These are phyloP conservation scores for Tylopilus microsporus DNA, from an alignment of 1,284 basidiomycete species.

Conservation along the genomic window DNA sequence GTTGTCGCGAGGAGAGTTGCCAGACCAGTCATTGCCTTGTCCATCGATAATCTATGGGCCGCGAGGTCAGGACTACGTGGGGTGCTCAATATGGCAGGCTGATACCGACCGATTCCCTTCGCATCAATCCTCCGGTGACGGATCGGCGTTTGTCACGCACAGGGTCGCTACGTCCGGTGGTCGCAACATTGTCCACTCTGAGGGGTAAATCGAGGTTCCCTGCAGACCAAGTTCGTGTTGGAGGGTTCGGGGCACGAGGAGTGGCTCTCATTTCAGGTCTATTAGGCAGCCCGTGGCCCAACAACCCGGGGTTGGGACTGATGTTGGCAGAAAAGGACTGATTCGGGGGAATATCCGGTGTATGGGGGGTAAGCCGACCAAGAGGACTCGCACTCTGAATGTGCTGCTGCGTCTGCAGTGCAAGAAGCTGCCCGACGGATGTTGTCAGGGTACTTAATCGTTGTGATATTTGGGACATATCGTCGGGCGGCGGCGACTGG, in stretches of 20 bases:
- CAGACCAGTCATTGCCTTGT: slow-evolving; percentile 50
- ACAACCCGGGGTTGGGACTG: slow-evolving; percentile 36
- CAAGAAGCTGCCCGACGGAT: slow-evolving; percentile 81
- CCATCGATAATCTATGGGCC: slow-evolving; percentile 44
- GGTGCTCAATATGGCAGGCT: slow-evolving; percentile 28
- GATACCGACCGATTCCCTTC: slow-evolving; percentile 73
- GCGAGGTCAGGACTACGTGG: slow-evolving; percentile 13
- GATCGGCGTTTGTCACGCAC: slow-evolving; percentile 70
- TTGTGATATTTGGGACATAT: slow-evolving; percentile 73
- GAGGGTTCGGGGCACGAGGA: slow-evolving; percentile 59
- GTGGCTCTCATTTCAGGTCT: slow-evolving; percentile 54
- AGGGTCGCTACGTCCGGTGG: slow-evolving; percentile 31
- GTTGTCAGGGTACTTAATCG: slow-evolving; percentile 77
- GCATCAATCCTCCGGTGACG: slow-evolving; percentile 53
- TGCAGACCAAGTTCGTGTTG: slow-evolving; percentile 76
- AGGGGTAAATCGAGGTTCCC: slow-evolving; percentile 69
- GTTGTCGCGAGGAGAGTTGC: slow-evolving; percentile 58
- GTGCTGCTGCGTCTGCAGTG: slow-evolving; percentile 68
- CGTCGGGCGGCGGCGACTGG: slow-evolving; percentile 59
- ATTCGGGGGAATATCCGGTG: slow-evolving; percentile 47
- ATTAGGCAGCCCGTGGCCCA: slow-evolving; percentile 56
- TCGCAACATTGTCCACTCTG: slow-evolving; percentile 43
- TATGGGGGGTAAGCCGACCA: slow-evolving; percentile 42
- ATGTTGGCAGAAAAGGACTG: slow-evolving; percentile 42
- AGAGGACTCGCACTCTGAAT: slow-evolving; percentile 45